Evolutionary conservation across 2,329 filamentous ascomycete species (phyloP).

Genomic region (Aspergillus sp.): DNA sequence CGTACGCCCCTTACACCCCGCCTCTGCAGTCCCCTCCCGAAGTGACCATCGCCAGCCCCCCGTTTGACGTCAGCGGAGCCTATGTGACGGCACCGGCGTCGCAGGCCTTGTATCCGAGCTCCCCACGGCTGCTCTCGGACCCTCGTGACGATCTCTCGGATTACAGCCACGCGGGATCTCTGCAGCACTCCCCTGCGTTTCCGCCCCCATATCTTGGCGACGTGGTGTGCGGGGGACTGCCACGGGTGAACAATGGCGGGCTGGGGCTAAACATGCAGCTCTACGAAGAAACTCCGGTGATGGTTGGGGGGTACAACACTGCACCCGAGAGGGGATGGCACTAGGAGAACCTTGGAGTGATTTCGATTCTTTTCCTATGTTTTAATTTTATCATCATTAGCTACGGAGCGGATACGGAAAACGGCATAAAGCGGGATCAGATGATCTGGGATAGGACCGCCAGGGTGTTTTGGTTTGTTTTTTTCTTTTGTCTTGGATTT

Average conservation of each 20-base stretch:
- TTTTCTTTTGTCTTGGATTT: background rate
- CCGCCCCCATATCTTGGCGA: constrained; percentile 42
- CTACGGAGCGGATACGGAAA: constrained; percentile 9
- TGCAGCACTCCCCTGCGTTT: constrained; percentile 40
- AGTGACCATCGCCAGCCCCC: constrained; percentile 40
- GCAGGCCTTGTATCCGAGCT: constrained; percentile 39
- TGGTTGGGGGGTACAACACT: constrained; percentile 38
- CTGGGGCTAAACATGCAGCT: constrained; percentile 34
- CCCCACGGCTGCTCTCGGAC: constrained; percentile 40
- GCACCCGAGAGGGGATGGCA: constrained; percentile 42
- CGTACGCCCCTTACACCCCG: constrained; percentile 44
- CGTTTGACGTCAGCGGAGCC: constrained; percentile 37
- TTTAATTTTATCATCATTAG: constrained; percentile 1
- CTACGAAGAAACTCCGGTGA: constrained; percentile 35
- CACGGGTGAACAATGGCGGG: constrained; percentile 29
- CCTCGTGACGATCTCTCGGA: constrained; percentile 37
- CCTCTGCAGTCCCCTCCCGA: constrained; percentile 44
- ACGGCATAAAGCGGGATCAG: constrained; percentile 12
- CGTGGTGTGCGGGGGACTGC: constrained; percentile 31
- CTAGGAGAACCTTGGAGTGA: background rate
- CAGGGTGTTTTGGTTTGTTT: background rate
- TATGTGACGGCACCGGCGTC: constrained; percentile 38
- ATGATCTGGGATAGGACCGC: background rate
- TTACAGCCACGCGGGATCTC: constrained; percentile 31
- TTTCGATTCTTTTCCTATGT: background rate